Base-by-base conservation (phyloP, 805 yeast genomes). In the Pichia manshurica region DNA sequence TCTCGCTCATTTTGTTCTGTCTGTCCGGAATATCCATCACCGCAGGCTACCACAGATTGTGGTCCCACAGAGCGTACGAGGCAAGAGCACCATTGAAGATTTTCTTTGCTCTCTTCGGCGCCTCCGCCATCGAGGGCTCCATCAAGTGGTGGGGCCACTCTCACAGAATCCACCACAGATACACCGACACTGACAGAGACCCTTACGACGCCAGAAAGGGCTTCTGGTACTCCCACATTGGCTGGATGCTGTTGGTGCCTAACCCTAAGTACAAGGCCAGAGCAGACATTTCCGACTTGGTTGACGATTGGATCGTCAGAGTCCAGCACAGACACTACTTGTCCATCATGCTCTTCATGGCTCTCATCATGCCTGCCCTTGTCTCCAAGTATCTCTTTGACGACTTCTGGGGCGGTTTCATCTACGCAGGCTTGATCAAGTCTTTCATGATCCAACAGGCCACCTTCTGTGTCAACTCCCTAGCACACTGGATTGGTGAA, bases 61-160 rank as follows among this genome's bases (percentile, higher is more conserved):
- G 82, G 81, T 71, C 93, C 25, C 95, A 86, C 67, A 79, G 82
- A 63, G 72, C 91, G 17, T 85, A 80, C 59, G 74, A 74, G 46
- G 89, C 84, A 15, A 73, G 70, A 50, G 63, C 73, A 60, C 82
- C 87, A 15, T 71, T 82, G 38, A 75, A 80, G 55, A 59, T 83
- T 38, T 78, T 82, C 56, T 84, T 68, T 61, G 95, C 91, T 5
- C 65, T 83, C 23, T 85, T 85, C 58, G 95, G 95, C 53, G 87
- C 91, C 31, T 85, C 89, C 38, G 79, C 89, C 47, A 81, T 85
- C 42, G 89, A 85, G 65, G 95, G 95, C 55, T 84, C 91, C 37
- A 81, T 85, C 65, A 85, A 85, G 66, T 85, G 93, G 93, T 86
- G 95, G 95, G 79, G 84, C 42, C 93, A 85, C 64, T 76, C 84